Evolutionary conservation across 305 asterid species (phyloP).

Genomic region (Fraxinus velutina): DNA sequence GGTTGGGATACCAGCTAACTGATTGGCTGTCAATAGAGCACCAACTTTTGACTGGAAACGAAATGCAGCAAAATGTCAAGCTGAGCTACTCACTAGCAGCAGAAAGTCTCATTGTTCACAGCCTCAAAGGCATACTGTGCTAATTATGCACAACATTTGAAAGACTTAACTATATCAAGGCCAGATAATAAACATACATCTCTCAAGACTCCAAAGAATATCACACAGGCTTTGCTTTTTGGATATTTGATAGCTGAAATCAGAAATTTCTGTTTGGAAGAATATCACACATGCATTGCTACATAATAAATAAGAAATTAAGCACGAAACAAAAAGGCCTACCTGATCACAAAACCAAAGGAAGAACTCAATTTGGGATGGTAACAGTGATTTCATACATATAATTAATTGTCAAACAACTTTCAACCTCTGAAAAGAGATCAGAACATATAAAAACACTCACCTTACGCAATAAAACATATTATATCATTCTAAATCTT

Average conservation of each 20-base stretch:
- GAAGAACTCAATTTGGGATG: neutral
- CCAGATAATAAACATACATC: neutral
- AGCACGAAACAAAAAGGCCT: neutral
- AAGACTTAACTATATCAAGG: neutral
- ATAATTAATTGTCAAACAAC: neutral
- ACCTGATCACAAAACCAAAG: neutral
- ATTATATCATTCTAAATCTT: neutral
- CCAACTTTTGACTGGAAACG: neutral
- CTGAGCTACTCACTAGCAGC: neutral
- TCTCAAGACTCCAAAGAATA: neutral
- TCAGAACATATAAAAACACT: neutral
- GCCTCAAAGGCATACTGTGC: neutral
- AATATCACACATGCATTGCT: neutral
- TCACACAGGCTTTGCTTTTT: neutral
- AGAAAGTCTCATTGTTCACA: neutral
- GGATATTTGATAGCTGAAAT: neutral
- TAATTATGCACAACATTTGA: neutral
- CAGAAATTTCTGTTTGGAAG: neutral
- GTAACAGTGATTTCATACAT: neutral
- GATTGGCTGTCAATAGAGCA: neutral
- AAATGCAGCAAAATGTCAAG: neutral
- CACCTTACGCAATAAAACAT: neutral
- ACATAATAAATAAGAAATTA: neutral
- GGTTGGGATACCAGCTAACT: neutral
- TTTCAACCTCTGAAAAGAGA: neutral